phyloP scores from a whole-genome alignment of 2,329 filamentous ascomycete species.

The Trichoderma atroviride region DNA sequence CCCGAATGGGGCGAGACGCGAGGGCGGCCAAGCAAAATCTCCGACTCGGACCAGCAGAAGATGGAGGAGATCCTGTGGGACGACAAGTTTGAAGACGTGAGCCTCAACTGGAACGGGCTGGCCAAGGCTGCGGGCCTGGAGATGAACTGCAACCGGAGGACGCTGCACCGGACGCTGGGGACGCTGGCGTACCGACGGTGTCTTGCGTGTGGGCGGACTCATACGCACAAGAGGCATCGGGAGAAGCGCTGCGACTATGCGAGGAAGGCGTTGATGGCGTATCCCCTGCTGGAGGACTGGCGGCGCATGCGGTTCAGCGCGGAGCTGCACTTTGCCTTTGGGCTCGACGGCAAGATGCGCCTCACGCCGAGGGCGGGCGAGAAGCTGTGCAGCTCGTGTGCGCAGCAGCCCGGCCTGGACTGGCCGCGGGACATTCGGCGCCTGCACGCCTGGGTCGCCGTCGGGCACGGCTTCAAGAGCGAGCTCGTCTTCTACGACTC shows the following conservation, averaged over 20 bases:
- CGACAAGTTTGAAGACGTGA: slow-evolving; percentile 37
- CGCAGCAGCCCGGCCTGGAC: slow-evolving; percentile 30
- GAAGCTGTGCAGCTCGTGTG: slow-evolving; percentile 38
- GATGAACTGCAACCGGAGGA: slow-evolving; percentile 40
- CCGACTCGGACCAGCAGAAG: slow-evolving; percentile 40
- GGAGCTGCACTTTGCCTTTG: slow-evolving; percentile 45
- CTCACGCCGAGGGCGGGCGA: slow-evolving; percentile 42
- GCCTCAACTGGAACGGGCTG: slow-evolving; percentile 41
- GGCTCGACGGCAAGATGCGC: slow-evolving; percentile 42
- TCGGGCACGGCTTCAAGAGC: slow-evolving; percentile 44
- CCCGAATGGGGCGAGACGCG: slow-evolving; percentile 46
- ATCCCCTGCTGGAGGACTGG: slow-evolving; percentile 40
- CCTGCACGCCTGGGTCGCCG: slow-evolving; percentile 42
- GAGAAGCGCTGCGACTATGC: slow-evolving; percentile 43
- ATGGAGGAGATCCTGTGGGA: slow-evolving; percentile 46
- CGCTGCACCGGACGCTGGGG: slow-evolving; percentile 44
- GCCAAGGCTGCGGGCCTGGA: slow-evolving; percentile 41
- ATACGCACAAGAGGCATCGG: slow-evolving; percentile 38
- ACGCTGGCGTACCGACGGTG: slow-evolving; percentile 43
- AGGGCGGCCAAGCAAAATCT: slow-evolving; percentile 41
- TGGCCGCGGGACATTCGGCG: slow-evolving; percentile 42
- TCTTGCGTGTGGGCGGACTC: slow-evolving; percentile 37
- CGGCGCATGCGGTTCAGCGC: slow-evolving; percentile 41
- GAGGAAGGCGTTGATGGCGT: slow-evolving; percentile 38
- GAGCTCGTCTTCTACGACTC: slow-evolving; percentile 44